Base-by-base conservation (phyloP, 345 rosid species). In the Eucalyptus caleyi region DNA sequence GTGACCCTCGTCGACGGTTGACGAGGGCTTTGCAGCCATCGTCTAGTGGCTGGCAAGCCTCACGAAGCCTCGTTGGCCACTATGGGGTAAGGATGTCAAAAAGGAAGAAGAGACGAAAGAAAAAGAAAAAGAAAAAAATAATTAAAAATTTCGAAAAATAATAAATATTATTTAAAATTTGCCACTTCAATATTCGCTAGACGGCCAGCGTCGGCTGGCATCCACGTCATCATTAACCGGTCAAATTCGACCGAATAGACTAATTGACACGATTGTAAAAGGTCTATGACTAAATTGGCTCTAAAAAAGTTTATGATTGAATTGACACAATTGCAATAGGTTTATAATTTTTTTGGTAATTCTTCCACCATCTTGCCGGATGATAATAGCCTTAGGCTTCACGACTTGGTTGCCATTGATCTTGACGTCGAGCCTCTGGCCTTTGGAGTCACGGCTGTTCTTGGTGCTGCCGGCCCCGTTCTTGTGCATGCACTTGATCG, bases 391-490 rank as follows among this genome's bases (percentile, higher is more conserved):
- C 40, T 97, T 98, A 26, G 97, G 96, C 92, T 97, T 97, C 30
- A 95, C 97, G 18, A 89, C 93, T 91, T 97, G 99, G 91, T 97
- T 96, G 54, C 97, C 98, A 86, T 49, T 95, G 65, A 97, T 96
- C 93, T 97, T 97, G 90, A 97, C 99, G 24, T 98, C 97, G 50
- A 97, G 98, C 51, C 99, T 93, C 50, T 97, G 92, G 11, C 99
- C 99, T 18, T 50, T 91, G 50, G 99, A 97, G 89, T 97, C 99
- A 87, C 99, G 95, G 90, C 99, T 98, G 56, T 97, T 97, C 94
- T 97, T 97, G 30, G 99, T 97, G 86, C 98, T 97, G 24, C 99
- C 97, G 16, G 99, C 98, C 81, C 99, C 97, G 90, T 97, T 97
- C 93, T 97, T 96, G 92, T 97, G 99, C 26, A 98, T 98, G 88